These are phyloP conservation scores for Cyclostephanos tholiformis DNA, from an alignment of 108 stramenopile genomes.

Conservation along the genomic window DNA sequence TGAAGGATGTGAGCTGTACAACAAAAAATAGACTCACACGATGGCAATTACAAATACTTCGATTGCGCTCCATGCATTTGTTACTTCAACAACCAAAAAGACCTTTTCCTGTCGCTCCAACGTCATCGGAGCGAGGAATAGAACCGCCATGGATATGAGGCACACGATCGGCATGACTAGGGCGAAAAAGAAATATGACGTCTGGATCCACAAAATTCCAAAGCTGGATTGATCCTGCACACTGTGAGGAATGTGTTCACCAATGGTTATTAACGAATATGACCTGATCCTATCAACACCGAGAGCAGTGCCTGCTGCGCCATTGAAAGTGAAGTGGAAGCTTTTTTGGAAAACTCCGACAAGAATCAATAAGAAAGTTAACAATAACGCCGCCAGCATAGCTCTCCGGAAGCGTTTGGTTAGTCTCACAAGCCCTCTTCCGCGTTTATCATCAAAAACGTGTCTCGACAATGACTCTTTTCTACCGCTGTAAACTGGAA, in stretches of 20 bases:
- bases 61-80: conserved; percentile 89
- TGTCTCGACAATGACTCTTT: conserved; percentile 40
- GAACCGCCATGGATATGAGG: conserved; percentile 53
- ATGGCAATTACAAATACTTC: conserved; percentile 85
- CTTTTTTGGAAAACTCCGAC: conserved; percentile 63
- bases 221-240: conserved; percentile 59
- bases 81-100: conserved; percentile 75
- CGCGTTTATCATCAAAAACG: conserved; percentile 48
- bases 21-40: conserved; percentile 11
- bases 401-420: conserved; percentile 37
- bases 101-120: conserved; percentile 58
- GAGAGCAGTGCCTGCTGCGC: conserved; percentile 78
- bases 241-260: conserved; percentile 63
- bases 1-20: not conserved
- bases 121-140: conserved; percentile 76
- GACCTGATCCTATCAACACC: conserved; percentile 51
- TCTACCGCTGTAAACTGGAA: conserved; percentile 48
- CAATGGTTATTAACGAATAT: conserved; percentile 83
- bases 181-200: conserved; percentile 85
- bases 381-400: conserved; percentile 31
- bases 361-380: conserved; percentile 38
- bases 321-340: conserved; percentile 86
- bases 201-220: conserved; percentile 70
- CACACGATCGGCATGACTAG: conserved; percentile 81
- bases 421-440: conserved; percentile 47